These are phyloP conservation scores for Kingdonia uniflora DNA, from an alignment of 164 flowering plant species.

Conservation along the genomic window DNA sequence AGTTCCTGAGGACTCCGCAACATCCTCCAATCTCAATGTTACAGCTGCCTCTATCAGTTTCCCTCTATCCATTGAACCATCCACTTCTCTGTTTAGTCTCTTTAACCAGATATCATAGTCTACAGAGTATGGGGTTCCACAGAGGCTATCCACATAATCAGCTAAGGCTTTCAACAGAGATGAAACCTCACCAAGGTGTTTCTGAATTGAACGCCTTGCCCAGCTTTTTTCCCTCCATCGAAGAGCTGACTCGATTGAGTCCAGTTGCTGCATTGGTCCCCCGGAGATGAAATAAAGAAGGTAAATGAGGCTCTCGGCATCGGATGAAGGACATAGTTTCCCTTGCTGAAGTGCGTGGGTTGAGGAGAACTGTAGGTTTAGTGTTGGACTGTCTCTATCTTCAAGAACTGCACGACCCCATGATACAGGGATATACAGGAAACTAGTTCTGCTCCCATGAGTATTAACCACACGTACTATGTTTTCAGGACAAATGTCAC, in stretches of 20 bases:
- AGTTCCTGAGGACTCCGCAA: slow-evolving; percentile 48
- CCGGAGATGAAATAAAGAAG: slow-evolving; percentile 54
- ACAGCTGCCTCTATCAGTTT: slow-evolving; percentile 31
- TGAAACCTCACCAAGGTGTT: slow-evolving; percentile 73
- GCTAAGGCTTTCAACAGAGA: slow-evolving; percentile 76
- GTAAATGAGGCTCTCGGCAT: slow-evolving; percentile 76
- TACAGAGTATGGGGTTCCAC: slow-evolving; percentile 82
- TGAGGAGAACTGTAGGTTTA: slow-evolving; percentile 72
- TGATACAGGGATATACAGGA: slow-evolving; percentile 29
- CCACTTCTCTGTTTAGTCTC: slow-evolving; percentile 45
- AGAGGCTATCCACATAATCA: slow-evolving; percentile 77
- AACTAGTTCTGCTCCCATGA: slow-evolving; percentile 17
- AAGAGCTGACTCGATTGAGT: slow-evolving; percentile 74
- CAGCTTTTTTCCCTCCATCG: slow-evolving; percentile 75
- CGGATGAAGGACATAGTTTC: slow-evolving; percentile 69
- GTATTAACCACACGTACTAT: slow-evolving; percentile 32
- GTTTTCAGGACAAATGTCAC: slow-evolving; percentile 79
- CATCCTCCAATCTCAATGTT: slow-evolving; percentile 31
- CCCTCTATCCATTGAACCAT: slow-evolving; percentile 38
- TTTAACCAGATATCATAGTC: slow-evolving; percentile 72
- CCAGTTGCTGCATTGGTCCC: slow-evolving; percentile 49
- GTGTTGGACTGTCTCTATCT: slow-evolving; percentile 70
- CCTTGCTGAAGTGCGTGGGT: slow-evolving; percentile 81
- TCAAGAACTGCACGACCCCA: slow-evolving; percentile 88
- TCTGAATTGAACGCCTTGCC: slow-evolving; percentile 61